Conservation (phyloP, 257 asterid species). For the Catharanthus roseus region DNA sequence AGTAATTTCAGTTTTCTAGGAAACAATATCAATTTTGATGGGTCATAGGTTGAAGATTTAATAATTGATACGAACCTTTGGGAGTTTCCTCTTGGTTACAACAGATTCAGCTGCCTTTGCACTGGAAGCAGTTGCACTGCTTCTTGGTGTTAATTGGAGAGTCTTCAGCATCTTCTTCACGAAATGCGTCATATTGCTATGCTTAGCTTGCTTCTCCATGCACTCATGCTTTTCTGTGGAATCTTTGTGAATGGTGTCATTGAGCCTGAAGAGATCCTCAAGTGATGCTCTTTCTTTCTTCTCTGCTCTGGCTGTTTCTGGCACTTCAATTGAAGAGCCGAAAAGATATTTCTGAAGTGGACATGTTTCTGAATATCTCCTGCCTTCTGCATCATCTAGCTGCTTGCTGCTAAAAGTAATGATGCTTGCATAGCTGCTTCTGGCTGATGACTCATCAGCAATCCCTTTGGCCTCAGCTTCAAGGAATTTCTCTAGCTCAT, state of each 20-base stretch:
- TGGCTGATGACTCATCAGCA: slow-evolving; percentile 40
- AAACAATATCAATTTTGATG: background rate
- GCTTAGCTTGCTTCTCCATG: slow-evolving; percentile 30
- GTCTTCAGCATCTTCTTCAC: slow-evolving; percentile 64
- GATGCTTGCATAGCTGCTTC: slow-evolving; percentile 58
- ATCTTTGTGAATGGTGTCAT: slow-evolving; percentile 21
- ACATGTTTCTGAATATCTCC: slow-evolving; percentile 28
- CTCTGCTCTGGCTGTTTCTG: slow-evolving; percentile 28
- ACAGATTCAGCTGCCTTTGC: slow-evolving; percentile 34
- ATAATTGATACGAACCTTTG: slow-evolving; percentile 48
- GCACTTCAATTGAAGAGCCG: slow-evolving; percentile 45
- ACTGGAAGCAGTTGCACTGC: slow-evolving; percentile 34
- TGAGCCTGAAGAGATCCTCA: slow-evolving; percentile 48
- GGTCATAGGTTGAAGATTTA: slow-evolving; percentile 7
- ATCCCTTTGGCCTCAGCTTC: slow-evolving; percentile 57
- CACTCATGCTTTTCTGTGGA: slow-evolving; percentile 24
- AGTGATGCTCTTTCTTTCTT: slow-evolving; percentile 50
- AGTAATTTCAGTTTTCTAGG: background rate
- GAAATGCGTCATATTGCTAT: slow-evolving; percentile 30
- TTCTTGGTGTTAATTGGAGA: slow-evolving; percentile 33
- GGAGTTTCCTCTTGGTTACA: slow-evolving; percentile 47
- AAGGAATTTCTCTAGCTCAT: slow-evolving; percentile 68
- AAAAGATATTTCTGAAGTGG: slow-evolving; percentile 72
- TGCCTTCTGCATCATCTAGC: slow-evolving; percentile 35
- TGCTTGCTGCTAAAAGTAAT: slow-evolving; percentile 39